phyloP scores from a whole-genome alignment of 225 moss, liverwort and hornwort species.

The Bryum argenteum region DNA sequence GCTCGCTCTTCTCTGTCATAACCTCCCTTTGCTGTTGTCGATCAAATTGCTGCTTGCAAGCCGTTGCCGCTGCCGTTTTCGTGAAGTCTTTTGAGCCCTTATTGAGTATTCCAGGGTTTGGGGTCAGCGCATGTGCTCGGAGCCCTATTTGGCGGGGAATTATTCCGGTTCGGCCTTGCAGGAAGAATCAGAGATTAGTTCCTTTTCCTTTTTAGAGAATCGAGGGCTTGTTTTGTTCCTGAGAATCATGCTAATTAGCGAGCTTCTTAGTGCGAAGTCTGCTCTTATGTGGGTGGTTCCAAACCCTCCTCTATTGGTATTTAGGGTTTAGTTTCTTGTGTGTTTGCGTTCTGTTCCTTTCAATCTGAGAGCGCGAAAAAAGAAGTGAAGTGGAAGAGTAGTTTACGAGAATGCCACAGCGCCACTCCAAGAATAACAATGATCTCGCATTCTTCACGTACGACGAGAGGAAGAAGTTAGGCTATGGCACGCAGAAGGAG shows the following conservation, averaged over 20 bases:
- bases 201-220: not conserved
- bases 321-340: constrained; percentile 20
- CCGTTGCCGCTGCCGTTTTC: not conserved
- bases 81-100: not conserved
- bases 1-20: constrained; percentile 9
- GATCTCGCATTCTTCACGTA: constrained; percentile 93
- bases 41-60: not conserved
- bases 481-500: constrained; percentile 93
- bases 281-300: constrained; percentile 30
- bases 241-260: constrained; percentile 32
- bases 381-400: not conserved
- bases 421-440: constrained; percentile 94
- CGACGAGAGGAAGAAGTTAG: constrained; percentile 90
- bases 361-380: not conserved
- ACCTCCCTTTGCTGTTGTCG: not conserved
- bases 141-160: constrained; percentile 1
- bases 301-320: not conserved
- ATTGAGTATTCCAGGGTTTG: not conserved
- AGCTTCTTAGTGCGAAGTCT: constrained; percentile 35
- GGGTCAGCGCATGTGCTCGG: constrained; percentile 6
- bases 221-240: not conserved
- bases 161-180: not conserved
- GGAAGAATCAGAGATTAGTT: not conserved
- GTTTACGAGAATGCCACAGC: constrained; percentile 82
- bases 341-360: not conserved